Evolutionary conservation across 768 basidiomycete genomes (phyloP).

Genomic region (Lepiota subincarnata): DNA sequence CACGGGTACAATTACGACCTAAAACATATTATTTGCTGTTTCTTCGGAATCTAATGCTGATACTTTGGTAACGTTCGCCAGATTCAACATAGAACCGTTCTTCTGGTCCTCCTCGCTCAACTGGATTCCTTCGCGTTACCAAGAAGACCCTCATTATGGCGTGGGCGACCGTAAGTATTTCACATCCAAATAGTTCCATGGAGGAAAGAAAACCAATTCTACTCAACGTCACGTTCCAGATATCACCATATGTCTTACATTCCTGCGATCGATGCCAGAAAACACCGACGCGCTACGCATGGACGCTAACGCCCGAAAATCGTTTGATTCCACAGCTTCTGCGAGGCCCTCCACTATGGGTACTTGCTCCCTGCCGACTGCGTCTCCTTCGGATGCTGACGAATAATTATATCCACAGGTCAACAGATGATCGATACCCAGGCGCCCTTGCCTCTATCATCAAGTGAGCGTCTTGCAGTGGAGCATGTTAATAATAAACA

Average conservation of each 20-base stretch:
- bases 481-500: not conserved
- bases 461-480: conserved; percentile 16
- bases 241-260: conserved; percentile 55
- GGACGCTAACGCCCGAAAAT: conserved; percentile 6
- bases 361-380: not conserved
- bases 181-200: not conserved
- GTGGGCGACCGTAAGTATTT: conserved; percentile 49
- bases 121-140: conserved; percentile 66
- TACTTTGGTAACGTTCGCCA: conserved; percentile 13
- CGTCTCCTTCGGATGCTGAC: not conserved
- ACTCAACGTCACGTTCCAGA: conserved; percentile 29
- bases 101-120: conserved; percentile 63
- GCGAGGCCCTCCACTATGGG: conserved; percentile 14
- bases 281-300: conserved; percentile 19
- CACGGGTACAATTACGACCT: not conserved
- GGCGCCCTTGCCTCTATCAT: conserved; percentile 21
- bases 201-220: not conserved
- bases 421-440: conserved; percentile 28
- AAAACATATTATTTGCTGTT: conserved; percentile 35
- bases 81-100: conserved; percentile 61
- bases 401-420: conserved; percentile 14
- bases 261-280: conserved; percentile 38
- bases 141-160: conserved; percentile 38
- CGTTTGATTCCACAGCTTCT: conserved; percentile 15
- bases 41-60: not conserved